These are phyloP conservation scores for Epichloe elymi DNA, from an alignment of 2,329 filamentous ascomycete genomes.

Conservation along the genomic window DNA sequence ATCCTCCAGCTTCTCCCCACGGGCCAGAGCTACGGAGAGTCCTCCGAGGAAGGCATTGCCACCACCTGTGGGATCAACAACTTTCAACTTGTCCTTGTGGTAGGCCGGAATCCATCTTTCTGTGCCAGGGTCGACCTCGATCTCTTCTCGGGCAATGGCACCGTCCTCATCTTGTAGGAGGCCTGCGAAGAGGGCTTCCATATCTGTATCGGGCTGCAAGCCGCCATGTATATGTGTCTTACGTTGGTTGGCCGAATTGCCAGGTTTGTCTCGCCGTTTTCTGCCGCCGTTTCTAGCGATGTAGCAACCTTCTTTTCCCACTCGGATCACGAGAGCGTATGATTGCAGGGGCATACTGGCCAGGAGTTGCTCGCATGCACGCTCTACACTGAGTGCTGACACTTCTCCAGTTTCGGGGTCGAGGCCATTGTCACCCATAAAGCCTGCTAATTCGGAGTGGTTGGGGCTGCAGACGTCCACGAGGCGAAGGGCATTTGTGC, in stretches of 20 bases:
- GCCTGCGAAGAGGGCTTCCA: conserved; percentile 48
- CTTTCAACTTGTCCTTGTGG: conserved; percentile 39
- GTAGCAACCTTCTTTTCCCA: conserved; percentile 60
- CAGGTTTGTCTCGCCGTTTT: conserved; percentile 13
- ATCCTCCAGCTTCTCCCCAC: conserved; percentile 49
- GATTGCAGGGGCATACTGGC: conserved; percentile 51
- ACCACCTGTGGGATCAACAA: conserved; percentile 88
- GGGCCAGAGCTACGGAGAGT: conserved; percentile 43
- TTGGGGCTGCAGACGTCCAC: conserved; percentile 65
- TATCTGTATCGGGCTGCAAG: conserved; percentile 46
- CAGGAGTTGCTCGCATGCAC: conserved; percentile 48
- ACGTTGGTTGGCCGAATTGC: conserved; percentile 12
- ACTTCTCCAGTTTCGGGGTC: conserved; percentile 42
- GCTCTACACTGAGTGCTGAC: conserved; percentile 38
- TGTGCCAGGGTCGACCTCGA: conserved; percentile 49
- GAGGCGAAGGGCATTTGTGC: conserved; percentile 47
- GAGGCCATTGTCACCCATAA: conserved; percentile 55
- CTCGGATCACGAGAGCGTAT: conserved; percentile 55
- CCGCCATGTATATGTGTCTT: conserved; percentile 36
- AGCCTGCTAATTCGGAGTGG: conserved; percentile 72
- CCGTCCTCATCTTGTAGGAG: conserved; percentile 41
- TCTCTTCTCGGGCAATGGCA: conserved; percentile 40
- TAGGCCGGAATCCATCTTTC: conserved; percentile 70
- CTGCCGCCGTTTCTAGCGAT: conserved; percentile 45
- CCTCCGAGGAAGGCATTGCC: conserved; percentile 76